Conservation (phyloP, 306 rosid genomes). For the Fagus sylvatica region DNA sequence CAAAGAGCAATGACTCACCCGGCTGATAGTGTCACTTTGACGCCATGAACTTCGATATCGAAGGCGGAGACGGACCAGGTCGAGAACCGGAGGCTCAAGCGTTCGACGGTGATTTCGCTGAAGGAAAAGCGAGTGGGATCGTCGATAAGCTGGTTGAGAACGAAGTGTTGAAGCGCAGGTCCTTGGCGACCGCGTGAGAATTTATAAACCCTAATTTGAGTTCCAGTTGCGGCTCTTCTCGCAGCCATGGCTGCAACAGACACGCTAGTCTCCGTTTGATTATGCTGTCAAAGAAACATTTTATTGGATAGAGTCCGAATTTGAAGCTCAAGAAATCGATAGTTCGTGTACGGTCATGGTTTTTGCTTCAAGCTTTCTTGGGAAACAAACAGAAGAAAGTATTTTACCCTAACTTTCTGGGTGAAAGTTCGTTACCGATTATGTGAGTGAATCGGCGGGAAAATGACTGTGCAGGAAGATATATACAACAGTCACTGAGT, state of each 20-base stretch:
- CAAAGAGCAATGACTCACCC: conserved; percentile 39
- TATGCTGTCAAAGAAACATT: conserved; percentile 52
- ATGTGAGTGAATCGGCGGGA: conserved; percentile 43
- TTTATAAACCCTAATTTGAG: conserved; percentile 56
- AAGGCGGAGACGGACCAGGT: conserved; percentile 70
- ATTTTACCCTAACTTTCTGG: not conserved
- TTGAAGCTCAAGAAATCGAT: not conserved
- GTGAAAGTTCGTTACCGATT: not conserved
- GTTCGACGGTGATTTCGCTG: conserved; percentile 58
- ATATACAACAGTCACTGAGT: not conserved
- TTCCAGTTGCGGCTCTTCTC: conserved; percentile 58
- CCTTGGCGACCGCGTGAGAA: conserved; percentile 47
- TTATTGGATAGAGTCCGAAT: not conserved
- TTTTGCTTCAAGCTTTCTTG: not conserved
- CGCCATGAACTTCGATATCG: conserved; percentile 56
- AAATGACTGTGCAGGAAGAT: not conserved
- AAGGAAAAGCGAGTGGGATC: conserved; percentile 42
- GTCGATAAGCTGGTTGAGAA: conserved; percentile 58
- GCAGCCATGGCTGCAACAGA: conserved; percentile 79
- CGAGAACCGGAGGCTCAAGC: conserved; percentile 56
- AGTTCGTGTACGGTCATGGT: not conserved
- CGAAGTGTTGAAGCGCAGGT: conserved; percentile 56
- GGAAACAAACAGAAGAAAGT: conserved; percentile 2
- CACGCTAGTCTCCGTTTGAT: conserved; percentile 59
- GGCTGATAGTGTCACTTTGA: conserved; percentile 43